These are phyloP conservation scores for Neurospora hispaniola DNA, from an alignment of 495 filamentous ascomycete genomes.

Conservation along the genomic window DNA sequence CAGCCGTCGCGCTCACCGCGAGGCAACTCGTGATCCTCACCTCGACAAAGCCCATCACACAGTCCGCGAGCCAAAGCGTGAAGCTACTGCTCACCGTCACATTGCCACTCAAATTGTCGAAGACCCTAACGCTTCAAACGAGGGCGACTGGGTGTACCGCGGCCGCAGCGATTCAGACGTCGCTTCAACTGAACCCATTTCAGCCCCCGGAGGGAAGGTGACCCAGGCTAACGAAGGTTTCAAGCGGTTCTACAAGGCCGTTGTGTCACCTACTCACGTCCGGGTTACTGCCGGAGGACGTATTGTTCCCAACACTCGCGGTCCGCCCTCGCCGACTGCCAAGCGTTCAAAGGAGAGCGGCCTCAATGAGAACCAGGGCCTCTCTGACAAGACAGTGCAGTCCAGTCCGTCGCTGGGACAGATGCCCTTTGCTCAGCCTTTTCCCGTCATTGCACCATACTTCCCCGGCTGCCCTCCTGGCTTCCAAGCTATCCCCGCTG, in stretches of 20 bases:
- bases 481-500: constrained; percentile 19
- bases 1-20: constrained; percentile 10
- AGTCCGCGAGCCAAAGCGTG: constrained; percentile 1
- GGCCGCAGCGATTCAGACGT: constrained; percentile 30
- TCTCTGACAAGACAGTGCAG: constrained; percentile 9
- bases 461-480: constrained; percentile 18
- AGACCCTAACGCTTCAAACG: constrained; percentile 5
- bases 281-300: constrained; percentile 45
- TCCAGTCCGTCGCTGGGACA: constrained; percentile 9
- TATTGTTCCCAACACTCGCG: constrained; percentile 47
- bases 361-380: constrained; percentile 7
- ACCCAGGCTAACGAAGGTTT: constrained; percentile 44
- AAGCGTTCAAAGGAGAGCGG: constrained; percentile 30
- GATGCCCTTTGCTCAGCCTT: constrained; percentile 7
- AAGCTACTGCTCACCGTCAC: neutral
- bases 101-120: neutral
- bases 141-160: constrained; percentile 30
- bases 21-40: neutral
- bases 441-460: constrained; percentile 14
- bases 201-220: constrained; percentile 32
- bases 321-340: constrained; percentile 30
- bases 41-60: neutral
- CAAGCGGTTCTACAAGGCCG: constrained; percentile 44
- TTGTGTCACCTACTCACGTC: constrained; percentile 44
- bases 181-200: constrained; percentile 27